These are phyloP conservation scores for Dentipellis sp. DNA, from an alignment of 768 basidiomycete genomes.

Conservation along the genomic window DNA sequence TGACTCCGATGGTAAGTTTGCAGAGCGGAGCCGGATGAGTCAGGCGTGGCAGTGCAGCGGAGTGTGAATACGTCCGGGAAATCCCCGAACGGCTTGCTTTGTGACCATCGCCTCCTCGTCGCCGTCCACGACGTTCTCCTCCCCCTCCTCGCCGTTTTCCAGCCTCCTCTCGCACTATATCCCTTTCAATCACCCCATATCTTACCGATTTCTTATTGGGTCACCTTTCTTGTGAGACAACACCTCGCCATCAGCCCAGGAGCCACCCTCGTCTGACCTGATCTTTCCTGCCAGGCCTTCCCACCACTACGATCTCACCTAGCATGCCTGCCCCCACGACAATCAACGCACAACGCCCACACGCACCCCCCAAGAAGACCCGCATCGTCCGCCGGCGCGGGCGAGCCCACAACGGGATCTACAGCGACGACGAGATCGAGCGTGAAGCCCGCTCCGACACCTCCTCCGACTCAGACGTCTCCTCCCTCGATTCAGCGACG, in stretches of 20 bases:
- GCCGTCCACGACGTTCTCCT: conserved; percentile 2
- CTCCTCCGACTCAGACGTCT: conserved; percentile 45
- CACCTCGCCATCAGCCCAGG: too few relatives aligned
- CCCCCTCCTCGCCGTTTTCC: not conserved
- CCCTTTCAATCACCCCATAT: not conserved
- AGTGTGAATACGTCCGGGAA: not conserved
- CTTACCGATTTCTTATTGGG: not conserved
- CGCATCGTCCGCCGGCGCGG: conserved; percentile 52
- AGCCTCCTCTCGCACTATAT: not conserved
- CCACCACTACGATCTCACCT: not conserved
- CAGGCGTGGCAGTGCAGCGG: not conserved
- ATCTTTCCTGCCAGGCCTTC: not conserved
- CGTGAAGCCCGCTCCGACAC: conserved; percentile 66
- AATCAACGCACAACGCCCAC: conserved; percentile 1
- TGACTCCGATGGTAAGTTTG: not conserved
- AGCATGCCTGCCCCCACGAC: conserved; percentile 14
- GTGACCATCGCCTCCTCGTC: conserved; percentile 2
- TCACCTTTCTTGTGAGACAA: not conserved
- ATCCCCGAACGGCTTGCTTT: not conserved
- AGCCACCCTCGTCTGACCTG: not conserved
- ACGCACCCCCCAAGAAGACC: conserved; percentile 24
- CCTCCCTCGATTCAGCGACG: conserved; percentile 48
- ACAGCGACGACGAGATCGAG: conserved; percentile 73
- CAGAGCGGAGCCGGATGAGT: not conserved
- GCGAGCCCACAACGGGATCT: conserved; percentile 41